Evolutionary conservation across 495 filamentous ascomycete species (phyloP).

Genomic region (Neurospora discreta): DNA sequence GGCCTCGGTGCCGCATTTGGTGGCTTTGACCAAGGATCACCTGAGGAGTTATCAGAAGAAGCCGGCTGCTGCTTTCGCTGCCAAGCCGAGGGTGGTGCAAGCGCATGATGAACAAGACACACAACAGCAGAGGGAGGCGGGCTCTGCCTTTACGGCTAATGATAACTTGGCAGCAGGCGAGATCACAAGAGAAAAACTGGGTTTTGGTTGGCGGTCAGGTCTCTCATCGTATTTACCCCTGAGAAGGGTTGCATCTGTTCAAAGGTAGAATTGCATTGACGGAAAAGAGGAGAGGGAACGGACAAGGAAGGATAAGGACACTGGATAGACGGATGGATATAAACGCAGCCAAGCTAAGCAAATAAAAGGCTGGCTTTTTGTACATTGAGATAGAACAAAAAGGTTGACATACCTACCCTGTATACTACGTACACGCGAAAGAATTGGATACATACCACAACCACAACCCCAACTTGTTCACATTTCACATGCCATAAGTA

Average conservation of each 20-base stretch:
- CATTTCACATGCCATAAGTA: neutral
- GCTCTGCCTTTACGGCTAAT: neutral
- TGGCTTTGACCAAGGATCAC: neutral
- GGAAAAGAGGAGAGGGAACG: neutral
- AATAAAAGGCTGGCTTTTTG: neutral
- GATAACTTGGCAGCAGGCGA: neutral
- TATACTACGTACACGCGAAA: neutral
- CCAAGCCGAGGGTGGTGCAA: neutral
- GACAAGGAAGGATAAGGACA: neutral
- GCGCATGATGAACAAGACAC: neutral
- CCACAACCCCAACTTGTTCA: neutral
- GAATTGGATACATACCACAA: neutral
- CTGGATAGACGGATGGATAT: neutral
- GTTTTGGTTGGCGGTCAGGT: neutral
- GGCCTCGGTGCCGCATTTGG: neutral
- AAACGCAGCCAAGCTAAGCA: neutral
- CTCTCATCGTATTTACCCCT: neutral
- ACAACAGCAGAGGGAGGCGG: neutral
- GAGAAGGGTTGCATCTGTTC: neutral
- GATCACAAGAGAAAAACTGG: neutral
- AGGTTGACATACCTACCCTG: neutral
- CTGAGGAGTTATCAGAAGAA: neutral
- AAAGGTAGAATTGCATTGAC: neutral
- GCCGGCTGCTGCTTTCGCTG: neutral
- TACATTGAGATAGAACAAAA: neutral